These are phyloP conservation scores for Calocybe indica DNA, from an alignment of 768 basidiomycete species.

Conservation along the genomic window DNA sequence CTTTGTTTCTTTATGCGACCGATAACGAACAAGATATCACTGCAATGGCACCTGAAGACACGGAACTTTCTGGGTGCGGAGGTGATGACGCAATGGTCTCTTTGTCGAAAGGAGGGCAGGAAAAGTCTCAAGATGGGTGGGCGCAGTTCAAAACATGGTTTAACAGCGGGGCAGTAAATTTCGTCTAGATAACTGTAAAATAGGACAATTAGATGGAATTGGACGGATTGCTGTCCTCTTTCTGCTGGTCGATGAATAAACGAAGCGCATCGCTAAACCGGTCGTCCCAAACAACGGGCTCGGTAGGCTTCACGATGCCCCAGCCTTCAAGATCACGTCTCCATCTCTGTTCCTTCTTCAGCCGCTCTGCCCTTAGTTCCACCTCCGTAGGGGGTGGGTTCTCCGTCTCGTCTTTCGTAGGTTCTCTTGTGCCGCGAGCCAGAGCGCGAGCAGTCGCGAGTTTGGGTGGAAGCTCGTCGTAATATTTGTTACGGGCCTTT, in stretches of 20 bases:
- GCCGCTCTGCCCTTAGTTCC: slow-evolving; percentile 79
- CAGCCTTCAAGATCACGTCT: slow-evolving; percentile 73
- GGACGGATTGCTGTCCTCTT: slow-evolving; percentile 10
- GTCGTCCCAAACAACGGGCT: slow-evolving; percentile 70
- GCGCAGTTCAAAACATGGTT: slow-evolving; percentile 69
- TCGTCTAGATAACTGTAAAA: too few relatives aligned
- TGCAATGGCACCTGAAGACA: too few relatives aligned
- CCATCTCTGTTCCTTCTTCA: slow-evolving; percentile 90
- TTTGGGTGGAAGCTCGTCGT: slow-evolving; percentile 59
- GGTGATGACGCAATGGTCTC: too few relatives aligned
- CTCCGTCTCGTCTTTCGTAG: slow-evolving; percentile 77
- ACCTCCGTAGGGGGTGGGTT: slow-evolving; percentile 85
- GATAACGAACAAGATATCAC: too few relatives aligned
- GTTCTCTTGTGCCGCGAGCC: slow-evolving; percentile 66
- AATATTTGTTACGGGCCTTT: slow-evolving; percentile 71
- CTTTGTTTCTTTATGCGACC: too few relatives aligned
- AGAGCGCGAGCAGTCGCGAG: slow-evolving; percentile 72
- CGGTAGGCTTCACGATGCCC: slow-evolving; percentile 64
- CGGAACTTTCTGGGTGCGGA: too few relatives aligned
- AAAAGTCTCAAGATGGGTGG: slow-evolving; percentile 37
- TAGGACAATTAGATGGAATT: slow-evolving; percentile 5
- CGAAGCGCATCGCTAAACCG: slow-evolving; percentile 54
- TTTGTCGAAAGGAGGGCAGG: slow-evolving; percentile 4
- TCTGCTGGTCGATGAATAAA: slow-evolving; percentile 48
- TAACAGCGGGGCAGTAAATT: slow-evolving; percentile 48